Conservation (phyloP, 495 filamentous ascomycete genomes). For the Niebla homalea region DNA sequence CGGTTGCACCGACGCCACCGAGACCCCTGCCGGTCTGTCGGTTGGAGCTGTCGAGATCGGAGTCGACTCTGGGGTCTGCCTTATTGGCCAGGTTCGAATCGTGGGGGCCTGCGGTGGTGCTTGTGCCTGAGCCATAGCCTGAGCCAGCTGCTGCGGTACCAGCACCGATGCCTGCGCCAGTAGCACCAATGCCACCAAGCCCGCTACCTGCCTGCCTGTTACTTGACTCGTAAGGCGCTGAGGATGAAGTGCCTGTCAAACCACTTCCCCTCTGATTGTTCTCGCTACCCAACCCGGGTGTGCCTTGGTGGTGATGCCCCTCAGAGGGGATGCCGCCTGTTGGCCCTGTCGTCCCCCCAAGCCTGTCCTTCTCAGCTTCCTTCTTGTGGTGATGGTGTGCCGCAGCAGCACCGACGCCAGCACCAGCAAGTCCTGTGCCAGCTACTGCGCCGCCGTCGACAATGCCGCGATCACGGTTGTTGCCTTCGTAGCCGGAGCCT, state of each 20-base stretch:
- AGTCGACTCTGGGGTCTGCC: constrained; percentile 37
- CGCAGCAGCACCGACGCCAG: constrained; percentile 27
- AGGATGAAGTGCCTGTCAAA: not conserved
- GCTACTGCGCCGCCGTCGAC: not conserved
- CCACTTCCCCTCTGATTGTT: constrained; percentile 11
- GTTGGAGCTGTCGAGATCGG: constrained; percentile 16
- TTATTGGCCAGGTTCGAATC: constrained; percentile 30
- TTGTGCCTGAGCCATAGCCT: constrained; percentile 13
- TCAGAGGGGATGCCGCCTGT: too few species aligned
- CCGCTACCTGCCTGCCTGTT: not conserved
- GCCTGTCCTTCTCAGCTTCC: too few species aligned
- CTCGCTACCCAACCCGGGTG: constrained; percentile 4
- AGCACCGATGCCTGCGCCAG: not conserved
- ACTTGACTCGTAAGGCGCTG: not conserved
- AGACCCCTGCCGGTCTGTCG: not conserved
- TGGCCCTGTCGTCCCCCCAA: too few species aligned
- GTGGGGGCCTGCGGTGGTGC: constrained; percentile 21
- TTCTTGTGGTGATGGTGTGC: too few species aligned
- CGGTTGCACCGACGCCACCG: not conserved
- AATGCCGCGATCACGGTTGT: constrained; percentile 7
- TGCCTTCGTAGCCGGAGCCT: constrained; percentile 8
- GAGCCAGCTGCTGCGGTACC: not conserved
- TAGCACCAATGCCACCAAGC: not conserved
- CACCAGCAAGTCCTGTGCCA: not conserved
- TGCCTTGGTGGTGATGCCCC: not conserved